Evolutionary conservation across 1,284 basidiomycete species (phyloP).

Genomic region (Coniferiporia sulphurascens): DNA sequence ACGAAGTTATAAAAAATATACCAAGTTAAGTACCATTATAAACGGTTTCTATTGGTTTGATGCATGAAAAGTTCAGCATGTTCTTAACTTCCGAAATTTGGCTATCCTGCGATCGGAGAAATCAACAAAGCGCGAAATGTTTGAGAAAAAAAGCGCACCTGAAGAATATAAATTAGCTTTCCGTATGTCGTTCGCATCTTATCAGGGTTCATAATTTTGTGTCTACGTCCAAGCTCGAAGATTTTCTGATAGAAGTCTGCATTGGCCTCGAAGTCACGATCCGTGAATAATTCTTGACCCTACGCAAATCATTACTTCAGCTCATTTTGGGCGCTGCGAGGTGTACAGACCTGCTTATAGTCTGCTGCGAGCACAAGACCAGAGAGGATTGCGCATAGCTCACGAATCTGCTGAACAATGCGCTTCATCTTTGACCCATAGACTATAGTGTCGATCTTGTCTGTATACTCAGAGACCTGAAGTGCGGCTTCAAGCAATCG

Average conservation of each 20-base stretch:
- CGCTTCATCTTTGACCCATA: conserved; percentile 75
- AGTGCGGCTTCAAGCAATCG: conserved; percentile 76
- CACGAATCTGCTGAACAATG: conserved; percentile 76
- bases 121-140: not conserved
- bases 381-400: conserved; percentile 78
- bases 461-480: conserved; percentile 78
- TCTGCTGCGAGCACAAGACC: conserved; percentile 74
- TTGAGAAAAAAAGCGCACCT: conserved; percentile 40
- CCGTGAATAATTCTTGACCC: conserved; percentile 76
- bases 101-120: conserved; percentile 51
- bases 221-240: conserved; percentile 74
- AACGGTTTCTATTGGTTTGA: conserved; percentile 69
- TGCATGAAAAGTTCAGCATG: conserved; percentile 68
- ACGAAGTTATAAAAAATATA: not conserved
- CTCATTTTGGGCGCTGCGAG: not conserved
- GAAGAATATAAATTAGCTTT: conserved; percentile 75
- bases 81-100: conserved; percentile 73
- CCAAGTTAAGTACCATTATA: conserved; percentile 30
- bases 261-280: conserved; percentile 72
- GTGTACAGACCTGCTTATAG: conserved; percentile 51
- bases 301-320: not conserved
- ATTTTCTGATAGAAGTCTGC: conserved; percentile 70
- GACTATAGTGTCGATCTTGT: conserved; percentile 75
- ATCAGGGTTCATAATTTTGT: conserved; percentile 84
- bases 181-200: conserved; percentile 84